Evolutionary conservation across 345 rosid genomes (phyloP), one percentile per base, ranked within the genome.

Genomic region (Reutealis trisperma): DNA sequence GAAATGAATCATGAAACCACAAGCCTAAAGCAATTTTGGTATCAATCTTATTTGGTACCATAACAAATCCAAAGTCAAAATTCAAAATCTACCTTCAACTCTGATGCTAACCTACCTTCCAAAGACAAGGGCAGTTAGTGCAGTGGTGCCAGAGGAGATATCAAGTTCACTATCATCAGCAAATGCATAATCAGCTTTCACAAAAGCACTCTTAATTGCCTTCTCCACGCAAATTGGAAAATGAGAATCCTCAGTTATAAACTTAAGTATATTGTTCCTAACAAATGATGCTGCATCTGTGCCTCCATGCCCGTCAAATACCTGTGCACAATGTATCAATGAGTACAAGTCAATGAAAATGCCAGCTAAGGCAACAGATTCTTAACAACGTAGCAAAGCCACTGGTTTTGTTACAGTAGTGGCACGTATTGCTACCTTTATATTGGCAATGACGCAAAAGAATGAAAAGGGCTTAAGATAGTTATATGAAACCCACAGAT

Each of bases 271-370:
- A 73, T 90, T 90, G 42, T 87, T 85, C 76, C 92, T 85, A 76
- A 92, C 88, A 84, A 92, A 96, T 58, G 81, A 78, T 51, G 99
- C 95, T 45, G 98, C 99, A 86, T 96, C 98, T 6, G 90, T 90
- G 54, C 99, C 99, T 66, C 98, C 99, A 22, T 96, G 99, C 70
- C 99, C 99, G 73, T 96, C 98, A 87, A 96, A 96, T 25, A 93
- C 98, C 98, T 96, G 88, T 60, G 67, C 79, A 82, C 79, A 59
- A 59, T 12, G 77, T 47, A 76, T 54, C 45, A 22, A 22, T 8
- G 70, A 67, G 76, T 44, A 73, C 83, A 65, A 75, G 64, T 75
- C 62, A 75, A 65, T 22, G 15, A 34, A 47, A 24, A 68, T 30
- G 66, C 68, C 37, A 59, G 51, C 37, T 19, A 78, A 27, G 27